These are phyloP conservation scores for Sporothrix euskadiensis DNA, from an alignment of 2,329 filamentous ascomycete species.

Conservation along the genomic window DNA sequence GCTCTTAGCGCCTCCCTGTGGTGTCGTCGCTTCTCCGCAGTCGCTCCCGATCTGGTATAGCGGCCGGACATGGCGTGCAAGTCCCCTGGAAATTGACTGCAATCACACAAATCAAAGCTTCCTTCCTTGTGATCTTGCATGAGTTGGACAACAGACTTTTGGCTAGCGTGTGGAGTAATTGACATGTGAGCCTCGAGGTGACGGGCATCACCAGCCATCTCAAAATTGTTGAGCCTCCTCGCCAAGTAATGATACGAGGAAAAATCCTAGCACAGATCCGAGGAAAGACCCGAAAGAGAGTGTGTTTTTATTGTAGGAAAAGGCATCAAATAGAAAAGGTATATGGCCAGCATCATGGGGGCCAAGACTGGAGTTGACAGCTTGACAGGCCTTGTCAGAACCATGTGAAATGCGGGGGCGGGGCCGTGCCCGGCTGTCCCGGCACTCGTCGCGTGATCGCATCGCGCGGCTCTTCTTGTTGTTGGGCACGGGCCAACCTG, in stretches of 20 bases:
- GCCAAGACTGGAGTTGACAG: neutral
- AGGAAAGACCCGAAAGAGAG: neutral
- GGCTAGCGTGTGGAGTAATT: neutral
- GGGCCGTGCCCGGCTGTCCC: neutral
- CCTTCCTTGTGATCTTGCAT: neutral
- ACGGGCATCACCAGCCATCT: neutral
- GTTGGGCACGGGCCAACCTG: neutral
- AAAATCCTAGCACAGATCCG: neutral
- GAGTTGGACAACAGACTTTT: neutral
- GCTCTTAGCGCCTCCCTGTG: neutral
- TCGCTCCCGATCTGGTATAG: neutral
- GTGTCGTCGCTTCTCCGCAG: neutral
- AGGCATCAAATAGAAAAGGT: too few species aligned
- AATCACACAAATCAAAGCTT: neutral
- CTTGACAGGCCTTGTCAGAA: neutral
- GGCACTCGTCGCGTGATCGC: slow-evolving; percentile 1
- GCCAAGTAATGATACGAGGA: too few species aligned
- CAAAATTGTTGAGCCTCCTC: neutral
- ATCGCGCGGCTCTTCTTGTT: neutral
- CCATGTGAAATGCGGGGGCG: slow-evolving; percentile 13
- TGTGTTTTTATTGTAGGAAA: neutral
- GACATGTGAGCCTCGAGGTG: neutral
- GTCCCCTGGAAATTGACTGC: neutral
- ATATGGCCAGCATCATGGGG: neutral
- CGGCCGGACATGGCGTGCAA: neutral